These are phyloP conservation scores for Ustilago bromivora DNA, from an alignment of 1,284 basidiomycete genomes.

Conservation along the genomic window DNA sequence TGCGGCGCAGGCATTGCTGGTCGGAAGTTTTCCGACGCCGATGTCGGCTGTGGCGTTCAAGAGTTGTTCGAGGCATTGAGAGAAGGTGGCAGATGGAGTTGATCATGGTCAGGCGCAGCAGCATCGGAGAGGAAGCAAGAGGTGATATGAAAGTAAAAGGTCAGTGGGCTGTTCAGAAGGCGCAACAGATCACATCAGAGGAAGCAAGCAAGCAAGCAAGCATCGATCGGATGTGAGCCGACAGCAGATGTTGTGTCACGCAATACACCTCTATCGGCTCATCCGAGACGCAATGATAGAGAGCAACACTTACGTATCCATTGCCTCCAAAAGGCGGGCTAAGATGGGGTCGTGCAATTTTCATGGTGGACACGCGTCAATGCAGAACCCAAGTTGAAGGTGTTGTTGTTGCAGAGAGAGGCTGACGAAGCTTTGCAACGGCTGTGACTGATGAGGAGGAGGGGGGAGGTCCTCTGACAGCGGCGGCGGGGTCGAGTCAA, in stretches of 20 bases:
- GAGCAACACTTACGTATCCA: conserved; percentile 33
- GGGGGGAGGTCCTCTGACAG: too few species aligned
- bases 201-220: not conserved
- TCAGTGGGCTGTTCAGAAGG: not conserved
- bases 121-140: not conserved
- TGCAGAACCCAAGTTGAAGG: not conserved
- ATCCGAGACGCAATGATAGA: not conserved
- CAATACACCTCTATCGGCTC: not conserved
- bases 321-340: conserved; percentile 35
- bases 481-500: not conserved
- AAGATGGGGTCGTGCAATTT: conserved; percentile 33
- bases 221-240: not conserved
- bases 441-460: not conserved
- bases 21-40: conserved; percentile 54
- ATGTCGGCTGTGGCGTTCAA: conserved; percentile 28
- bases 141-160: not conserved
- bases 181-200: not conserved
- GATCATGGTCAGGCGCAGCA: not conserved
- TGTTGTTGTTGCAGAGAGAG: not conserved
- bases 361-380: conserved; percentile 23
- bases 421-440: conserved; percentile 4
- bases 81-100: not conserved
- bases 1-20: conserved; percentile 56
- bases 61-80: not conserved
- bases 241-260: too few species aligned